Evolutionary conservation across 345 rosid species (phyloP).

Genomic region (Hirschfeldia incana): DNA sequence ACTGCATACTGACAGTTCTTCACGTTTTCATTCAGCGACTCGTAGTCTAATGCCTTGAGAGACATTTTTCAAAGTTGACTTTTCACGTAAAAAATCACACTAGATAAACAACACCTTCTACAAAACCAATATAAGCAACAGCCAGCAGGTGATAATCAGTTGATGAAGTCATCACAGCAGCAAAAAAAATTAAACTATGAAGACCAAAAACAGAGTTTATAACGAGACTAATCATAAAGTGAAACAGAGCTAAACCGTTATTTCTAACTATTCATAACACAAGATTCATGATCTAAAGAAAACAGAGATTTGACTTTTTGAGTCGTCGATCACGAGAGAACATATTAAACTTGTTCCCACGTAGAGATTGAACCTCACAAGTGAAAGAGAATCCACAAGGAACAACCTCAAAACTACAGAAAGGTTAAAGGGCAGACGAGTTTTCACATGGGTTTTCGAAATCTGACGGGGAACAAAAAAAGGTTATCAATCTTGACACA

Average conservation of each 20-base stretch:
- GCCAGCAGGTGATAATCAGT: background rate
- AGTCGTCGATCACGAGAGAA: background rate
- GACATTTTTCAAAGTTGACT: slow-evolving; percentile 48
- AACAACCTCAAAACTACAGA: background rate
- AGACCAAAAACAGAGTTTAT: background rate
- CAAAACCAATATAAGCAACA: background rate
- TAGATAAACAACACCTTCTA: background rate
- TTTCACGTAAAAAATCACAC: background rate
- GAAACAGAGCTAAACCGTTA: background rate
- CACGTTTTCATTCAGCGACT: slow-evolving; percentile 77
- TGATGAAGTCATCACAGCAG: slow-evolving; percentile 4
- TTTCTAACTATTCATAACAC: background rate
- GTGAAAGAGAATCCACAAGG: background rate
- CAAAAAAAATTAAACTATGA: background rate
- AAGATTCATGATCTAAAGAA: background rate
- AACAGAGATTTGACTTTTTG: slow-evolving; percentile 9
- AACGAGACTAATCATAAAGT: background rate
- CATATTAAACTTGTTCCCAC: background rate
- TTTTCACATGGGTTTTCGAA: too few species aligned
- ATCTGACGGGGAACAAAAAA: too few species aligned
- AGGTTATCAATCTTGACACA: background rate
- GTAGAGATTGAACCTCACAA: slow-evolving; percentile 15
- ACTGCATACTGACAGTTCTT: slow-evolving; percentile 96
- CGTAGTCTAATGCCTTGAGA: slow-evolving; percentile 85
- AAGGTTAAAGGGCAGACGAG: too few species aligned